Base-by-base conservation (phyloP, 2,329 filamentous ascomycete species). In the Apiospora aurea region DNA sequence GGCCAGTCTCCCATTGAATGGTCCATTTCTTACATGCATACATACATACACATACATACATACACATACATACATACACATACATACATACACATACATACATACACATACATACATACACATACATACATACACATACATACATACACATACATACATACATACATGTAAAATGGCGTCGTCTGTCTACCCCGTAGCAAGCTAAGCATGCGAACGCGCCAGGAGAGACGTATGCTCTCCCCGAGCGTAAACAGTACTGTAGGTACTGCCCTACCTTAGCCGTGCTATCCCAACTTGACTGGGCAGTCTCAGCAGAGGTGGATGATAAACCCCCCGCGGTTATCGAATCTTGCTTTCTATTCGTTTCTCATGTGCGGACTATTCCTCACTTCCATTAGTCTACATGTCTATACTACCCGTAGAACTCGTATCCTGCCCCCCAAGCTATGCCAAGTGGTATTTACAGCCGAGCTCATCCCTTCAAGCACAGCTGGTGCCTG, bases 321-420 rank as follows among this genome's bases (percentile, higher is more conserved):
- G 26, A 57, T 34, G 24, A 18, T 6, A 57, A 18, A n/a, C n/a
- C n/a, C n/a, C n/a, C 14, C 14, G 16, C 5, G 8, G 18, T 14
- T 18, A 34, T 61, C 41, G 8, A 61, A 61, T 38, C 29, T 38
- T 61, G 29, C 16, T 61, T 61, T 61, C 29, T 61, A 61, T 38
- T 61, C 26, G 53, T 61, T 29, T 61, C 53, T 61, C 53, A 10
- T 64, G 34, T 64, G 34, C 10, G 21, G 29, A 38, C 18, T 29
- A 38, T n/a, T 34, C 21, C 57, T n/a, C 57, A 13, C 57, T 16
- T 64, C 57, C 57, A 64, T 64, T 64, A 64, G 57, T 64, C 57
- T 64, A 64, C 34, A 64, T 64, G 57, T 64, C 57, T 64, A 64
- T 64, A 64, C 41, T 41, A 64, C 57, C 57, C 57, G 34, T 41